Base-by-base conservation (phyloP, 2,329 filamentous ascomycete species). In the Ceratocystiopsis sp. region DNA sequence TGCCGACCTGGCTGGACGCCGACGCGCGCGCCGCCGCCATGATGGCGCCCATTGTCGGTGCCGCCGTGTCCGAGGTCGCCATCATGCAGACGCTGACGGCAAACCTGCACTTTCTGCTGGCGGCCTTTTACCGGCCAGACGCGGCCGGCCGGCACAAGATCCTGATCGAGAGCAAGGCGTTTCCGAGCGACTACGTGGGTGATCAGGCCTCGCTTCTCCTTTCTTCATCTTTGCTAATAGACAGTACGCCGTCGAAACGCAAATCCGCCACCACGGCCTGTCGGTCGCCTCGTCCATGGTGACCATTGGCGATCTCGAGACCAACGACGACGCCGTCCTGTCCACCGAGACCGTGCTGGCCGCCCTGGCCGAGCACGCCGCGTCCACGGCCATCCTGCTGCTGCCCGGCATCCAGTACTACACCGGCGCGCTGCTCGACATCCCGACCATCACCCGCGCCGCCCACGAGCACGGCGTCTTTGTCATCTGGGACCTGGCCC, bases 341-440 rank as follows among this genome's bases (percentile, higher is more conserved):
- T 67, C 73, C 1, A 93, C 81, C 0, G 69, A 80, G 38, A 67
- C 78, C 49, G 82, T 94, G 37, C 65, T 89, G 11, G 66, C 71
- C 6, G 65, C 73, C 4, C 93, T 94, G 50, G 78, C 85, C 45
- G 63, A 77, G 47, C 78, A 94, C 55, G 80, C 80, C 36, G 67
- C 75, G 0, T 72, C 73, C 8, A 78, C 84, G 0, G 83, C 85
- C 1, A 50, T 95, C 4, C 62, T 94, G 1, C 71, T 94, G 4
- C 73, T 95, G 0, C 84, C 86, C 0, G 87, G 84, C 7, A 81
- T 95, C 39, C 86, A 95, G 57, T 95, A 86, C 64, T 94, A 93
- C 62, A 91, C 81, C 0, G 86, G 87, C 45, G 86, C 94, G 58
- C 74, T 82, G 45, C 80, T 94, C 51, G 84, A 94, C 58, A 87